Percentiles rank a stretch among this genome's conserved stretches.
These are phyloP conservation scores for Tricholoma furcatifolium DNA, from an alignment of 768 basidiomycete genomes.

Conservation along the genomic window DNA sequence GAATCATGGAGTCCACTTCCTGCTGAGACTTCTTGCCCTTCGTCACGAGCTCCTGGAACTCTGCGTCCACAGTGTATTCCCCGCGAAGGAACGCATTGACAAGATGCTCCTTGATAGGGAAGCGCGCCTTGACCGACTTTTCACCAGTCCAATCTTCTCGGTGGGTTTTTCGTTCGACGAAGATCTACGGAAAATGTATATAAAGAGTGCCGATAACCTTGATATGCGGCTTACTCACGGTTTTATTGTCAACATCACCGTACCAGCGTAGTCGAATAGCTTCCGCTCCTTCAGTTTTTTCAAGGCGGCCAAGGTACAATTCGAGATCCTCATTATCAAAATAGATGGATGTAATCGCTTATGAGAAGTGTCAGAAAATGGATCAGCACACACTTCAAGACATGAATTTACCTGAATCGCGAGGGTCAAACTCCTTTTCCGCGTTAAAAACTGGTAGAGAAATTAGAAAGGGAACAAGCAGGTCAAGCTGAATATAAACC, in stretches of 20 bases:
- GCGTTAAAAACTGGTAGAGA: constrained; percentile 76
- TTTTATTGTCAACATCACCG: constrained; percentile 80
- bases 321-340: constrained; percentile 96
- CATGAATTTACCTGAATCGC: constrained; percentile 63
- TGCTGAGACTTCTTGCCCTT: constrained; percentile 92
- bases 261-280: constrained; percentile 98
- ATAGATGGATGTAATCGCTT: constrained; percentile 95
- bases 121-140: constrained; percentile 96
- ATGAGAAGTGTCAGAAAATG: neutral
- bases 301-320: constrained; percentile 91
- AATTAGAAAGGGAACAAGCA: neutral
- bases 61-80: constrained; percentile 89
- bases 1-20: constrained; percentile 93
- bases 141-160: constrained; percentile 99
- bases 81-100: constrained; percentile 91
- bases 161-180: constrained; percentile 88
- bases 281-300: constrained; percentile 98
- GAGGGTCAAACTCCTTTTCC: constrained; percentile 87
- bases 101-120: constrained; percentile 90
- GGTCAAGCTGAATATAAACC: constrained; percentile 42
- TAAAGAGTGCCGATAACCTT: neutral
- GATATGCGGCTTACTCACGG: constrained; percentile 43
- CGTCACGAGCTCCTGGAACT: constrained; percentile 81
- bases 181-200: constrained; percentile 48
- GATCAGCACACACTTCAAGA: neutral